Base-by-base conservation (phyloP, 495 filamentous ascomycete species). In the Penicillium paxilli region DNA sequence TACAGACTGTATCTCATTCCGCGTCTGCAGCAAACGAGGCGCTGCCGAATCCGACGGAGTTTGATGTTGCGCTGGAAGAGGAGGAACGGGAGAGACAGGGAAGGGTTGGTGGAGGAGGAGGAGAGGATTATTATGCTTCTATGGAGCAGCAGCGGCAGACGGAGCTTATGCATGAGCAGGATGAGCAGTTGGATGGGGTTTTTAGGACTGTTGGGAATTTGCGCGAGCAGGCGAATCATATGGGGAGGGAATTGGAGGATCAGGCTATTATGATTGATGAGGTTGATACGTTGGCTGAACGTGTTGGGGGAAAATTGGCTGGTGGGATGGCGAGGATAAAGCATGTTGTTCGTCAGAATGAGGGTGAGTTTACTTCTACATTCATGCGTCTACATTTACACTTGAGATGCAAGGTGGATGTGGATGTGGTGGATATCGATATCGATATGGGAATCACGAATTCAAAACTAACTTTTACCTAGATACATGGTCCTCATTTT, bases 201-300 rank as follows among this genome's bases (percentile, higher is more conserved):
- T 96, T 90, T 64, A 83, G 84, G 59, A 98, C 94, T 2, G 94
- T 98, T 30, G 92, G 91, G 0, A 96, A 90, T 63, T 65, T 98
- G 63, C 75, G 91, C 47, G 78, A 87, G 67, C 93, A 97, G 78
- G 95, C 95, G 14, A 84, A 94, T 72, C 87, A 88, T 57, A 98
- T 98, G 93, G 92, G 92, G 7, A 75, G 93, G 49, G 94, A 98
- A 72, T 75, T 98, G 44, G 95, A 96, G 69, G 93, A 97, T 69
- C 94, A 98, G 79, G 80, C 75, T 19, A 87, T 89, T 64, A 75
- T 90, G 72, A 76, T 98, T 44, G 86, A 91, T 49, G 84, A 87
- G 49, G 86, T 92, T 46, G 92, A 97, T 74, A 80, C 75, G 5
- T 65, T 96, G 54, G 88, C 88, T 9, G 92, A 96, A 67, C 80